Conservation (phyloP, 495 filamentous ascomycete genomes). For the Stereocaulon alpinum region DNA sequence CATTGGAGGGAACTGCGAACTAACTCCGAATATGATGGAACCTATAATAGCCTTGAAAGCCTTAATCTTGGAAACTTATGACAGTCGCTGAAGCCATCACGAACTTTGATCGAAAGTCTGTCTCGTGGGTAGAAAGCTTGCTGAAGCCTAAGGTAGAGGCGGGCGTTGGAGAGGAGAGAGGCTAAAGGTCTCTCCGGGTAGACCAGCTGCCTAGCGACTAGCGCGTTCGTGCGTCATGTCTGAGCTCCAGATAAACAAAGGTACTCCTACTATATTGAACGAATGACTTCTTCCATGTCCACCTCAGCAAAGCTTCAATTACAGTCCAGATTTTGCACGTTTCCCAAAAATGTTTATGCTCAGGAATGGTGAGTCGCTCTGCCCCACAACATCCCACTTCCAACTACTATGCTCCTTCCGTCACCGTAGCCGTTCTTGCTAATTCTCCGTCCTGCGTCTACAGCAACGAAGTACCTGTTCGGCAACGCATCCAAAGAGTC, state of each 20-base stretch:
- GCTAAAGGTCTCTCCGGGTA: too few species aligned
- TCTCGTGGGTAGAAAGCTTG: too few species aligned
- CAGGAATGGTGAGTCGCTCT: slow-evolving; percentile 47
- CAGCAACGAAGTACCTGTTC: slow-evolving; percentile 88
- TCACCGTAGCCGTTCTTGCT: slow-evolving; percentile 23
- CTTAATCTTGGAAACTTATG: too few species aligned
- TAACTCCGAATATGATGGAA: too few species aligned
- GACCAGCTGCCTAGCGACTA: neutral
- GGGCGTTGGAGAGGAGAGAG: too few species aligned
- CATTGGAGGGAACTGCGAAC: too few species aligned
- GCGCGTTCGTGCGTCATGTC: neutral
- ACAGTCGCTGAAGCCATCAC: too few species aligned
- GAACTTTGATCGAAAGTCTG: too few species aligned
- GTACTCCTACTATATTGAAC: neutral
- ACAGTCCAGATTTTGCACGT: too few species aligned
- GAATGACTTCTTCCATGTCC: neutral
- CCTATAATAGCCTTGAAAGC: too few species aligned
- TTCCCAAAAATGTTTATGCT: slow-evolving; percentile 54
- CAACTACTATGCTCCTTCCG: neutral
- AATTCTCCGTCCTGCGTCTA: slow-evolving; percentile 13
- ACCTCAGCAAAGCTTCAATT: neutral
- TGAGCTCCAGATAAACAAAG: neutral
- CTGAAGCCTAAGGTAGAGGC: too few species aligned
- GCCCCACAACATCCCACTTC: slow-evolving; percentile 23
- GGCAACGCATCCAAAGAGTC: slow-evolving; percentile 86